Evolutionary conservation across 495 filamentous ascomycete genomes (phyloP).

Genomic region (Aspergillus bridgeri): DNA sequence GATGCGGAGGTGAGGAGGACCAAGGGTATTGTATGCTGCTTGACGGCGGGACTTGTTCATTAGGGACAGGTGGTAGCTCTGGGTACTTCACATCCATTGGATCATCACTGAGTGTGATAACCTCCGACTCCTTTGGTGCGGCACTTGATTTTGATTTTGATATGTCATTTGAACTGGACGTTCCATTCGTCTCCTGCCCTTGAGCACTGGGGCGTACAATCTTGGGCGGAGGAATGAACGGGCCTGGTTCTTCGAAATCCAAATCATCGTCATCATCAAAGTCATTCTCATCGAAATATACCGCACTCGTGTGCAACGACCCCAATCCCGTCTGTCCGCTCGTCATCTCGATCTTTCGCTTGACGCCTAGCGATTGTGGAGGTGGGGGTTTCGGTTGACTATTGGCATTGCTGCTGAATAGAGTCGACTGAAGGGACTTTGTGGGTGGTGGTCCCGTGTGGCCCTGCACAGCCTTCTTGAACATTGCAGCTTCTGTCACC

Average conservation of each 20-base stretch:
- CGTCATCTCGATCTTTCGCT: conserved; percentile 44
- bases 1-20: conserved; percentile 60
- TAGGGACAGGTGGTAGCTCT: conserved; percentile 35
- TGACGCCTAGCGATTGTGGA: conserved; percentile 32
- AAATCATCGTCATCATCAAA: conserved; percentile 53
- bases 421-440: conserved; percentile 34
- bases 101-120: conserved; percentile 9
- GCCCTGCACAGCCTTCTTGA: conserved; percentile 43
- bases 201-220: conserved; percentile 11
- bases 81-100: conserved; percentile 37
- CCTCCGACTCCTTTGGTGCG: not conserved
- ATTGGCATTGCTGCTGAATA: conserved; percentile 24
- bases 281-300: conserved; percentile 55
- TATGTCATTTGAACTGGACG: not conserved
- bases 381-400: conserved; percentile 20
- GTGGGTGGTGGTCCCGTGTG: conserved; percentile 33
- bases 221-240: conserved; percentile 23
- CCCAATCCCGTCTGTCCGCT: conserved; percentile 34
- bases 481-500: conserved; percentile 30
- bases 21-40: conserved; percentile 59
- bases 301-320: conserved; percentile 38
- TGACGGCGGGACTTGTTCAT: conserved; percentile 30
- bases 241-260: conserved; percentile 41
- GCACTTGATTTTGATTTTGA: conserved; percentile 7
- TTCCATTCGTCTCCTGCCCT: conserved; percentile 8